phyloP scores from a whole-genome alignment of 2,329 filamentous ascomycete genomes.

The Arthrinium puccinioides region DNA sequence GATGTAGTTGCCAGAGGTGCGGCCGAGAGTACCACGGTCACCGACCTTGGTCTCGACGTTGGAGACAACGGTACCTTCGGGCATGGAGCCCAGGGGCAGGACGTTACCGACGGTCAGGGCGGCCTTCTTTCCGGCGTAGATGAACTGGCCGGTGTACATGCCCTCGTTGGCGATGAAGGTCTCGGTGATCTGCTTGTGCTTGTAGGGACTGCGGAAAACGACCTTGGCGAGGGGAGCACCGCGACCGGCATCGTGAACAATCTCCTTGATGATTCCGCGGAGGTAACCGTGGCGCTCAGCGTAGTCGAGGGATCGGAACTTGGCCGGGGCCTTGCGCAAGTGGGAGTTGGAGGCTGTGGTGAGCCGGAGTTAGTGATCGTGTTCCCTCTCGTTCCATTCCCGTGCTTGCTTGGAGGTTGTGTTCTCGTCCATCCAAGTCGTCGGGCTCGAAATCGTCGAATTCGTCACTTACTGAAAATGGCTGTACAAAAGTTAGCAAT shows the following conservation, averaged over 20 bases:
- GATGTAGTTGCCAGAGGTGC: conserved; percentile 99
- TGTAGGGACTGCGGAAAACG: conserved; percentile 95
- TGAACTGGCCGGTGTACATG: conserved; percentile 99
- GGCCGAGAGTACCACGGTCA: conserved; percentile 91
- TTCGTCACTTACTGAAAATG: conserved; percentile 25
- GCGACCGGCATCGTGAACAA: conserved; percentile 97
- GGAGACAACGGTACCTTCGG: conserved; percentile 97
- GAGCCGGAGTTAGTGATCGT: conserved; percentile 3
- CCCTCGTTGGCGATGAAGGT: conserved; percentile 99
- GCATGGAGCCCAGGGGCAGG: conserved; percentile 87
- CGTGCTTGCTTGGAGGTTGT: neutral
- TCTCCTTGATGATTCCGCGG: conserved; percentile 95
- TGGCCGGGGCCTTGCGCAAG: conserved; percentile 89
- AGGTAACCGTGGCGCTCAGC: conserved; percentile 97
- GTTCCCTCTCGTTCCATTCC: too few species aligned
- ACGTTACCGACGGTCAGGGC: conserved; percentile 95
- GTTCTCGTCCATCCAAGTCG: neutral
- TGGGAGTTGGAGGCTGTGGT: conserved; percentile 68
- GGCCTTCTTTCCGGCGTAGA: conserved; percentile 99
- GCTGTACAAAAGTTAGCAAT: conserved; percentile 3
- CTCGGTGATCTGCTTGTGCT: conserved; percentile 95
- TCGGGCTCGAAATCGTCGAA: conserved; percentile 2
- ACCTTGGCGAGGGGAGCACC: conserved; percentile 97
- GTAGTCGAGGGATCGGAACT: conserved; percentile 96
- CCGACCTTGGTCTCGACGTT: conserved; percentile 99